phyloP scores from a whole-genome alignment of 169 alveolate species.

The Eimeria maxima region DNA sequence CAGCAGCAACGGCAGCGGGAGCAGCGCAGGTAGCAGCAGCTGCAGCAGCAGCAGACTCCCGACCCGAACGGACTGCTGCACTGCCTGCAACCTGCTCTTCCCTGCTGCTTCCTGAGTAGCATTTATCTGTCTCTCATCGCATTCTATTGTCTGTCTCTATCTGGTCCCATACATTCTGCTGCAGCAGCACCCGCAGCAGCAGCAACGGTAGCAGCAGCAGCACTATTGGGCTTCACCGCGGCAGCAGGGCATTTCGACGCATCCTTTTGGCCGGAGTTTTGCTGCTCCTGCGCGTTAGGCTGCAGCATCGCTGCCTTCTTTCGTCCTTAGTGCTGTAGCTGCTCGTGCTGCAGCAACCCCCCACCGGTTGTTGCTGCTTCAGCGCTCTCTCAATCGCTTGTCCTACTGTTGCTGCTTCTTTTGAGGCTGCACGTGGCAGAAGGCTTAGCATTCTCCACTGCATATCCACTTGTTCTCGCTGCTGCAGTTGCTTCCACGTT shows the following conservation, averaged over 20 bases:
- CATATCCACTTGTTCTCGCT: neutral
- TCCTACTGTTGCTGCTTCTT: constrained; percentile 10
- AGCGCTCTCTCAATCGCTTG: constrained; percentile 32
- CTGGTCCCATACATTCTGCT: constrained; percentile 46
- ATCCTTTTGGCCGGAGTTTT: neutral
- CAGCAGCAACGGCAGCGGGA: constrained; percentile 38
- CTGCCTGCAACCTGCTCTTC: constrained; percentile 67
- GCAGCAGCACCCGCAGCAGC: constrained; percentile 70
- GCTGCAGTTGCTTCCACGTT: constrained; percentile 4
- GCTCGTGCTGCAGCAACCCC: constrained; percentile 48
- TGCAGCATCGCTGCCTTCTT: constrained; percentile 65
- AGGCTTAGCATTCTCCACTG: neutral
- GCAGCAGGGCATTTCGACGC: constrained; percentile 44
- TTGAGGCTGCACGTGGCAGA: neutral
- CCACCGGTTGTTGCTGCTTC: constrained; percentile 34
- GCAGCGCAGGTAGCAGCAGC: neutral
- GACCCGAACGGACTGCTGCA: constrained; percentile 23
- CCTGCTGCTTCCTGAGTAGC: constrained; percentile 69
- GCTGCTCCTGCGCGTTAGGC: constrained; percentile 26
- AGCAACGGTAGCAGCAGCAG: constrained; percentile 68
- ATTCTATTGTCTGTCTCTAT: constrained; percentile 63
- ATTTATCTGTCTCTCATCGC: constrained; percentile 68
- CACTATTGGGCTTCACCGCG: constrained; percentile 51
- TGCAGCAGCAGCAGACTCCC: no score
- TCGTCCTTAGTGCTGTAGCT: constrained; percentile 37